phyloP scores from a whole-genome alignment of 2,329 filamentous ascomycete species.

The Aspergillus neoniger region DNA sequence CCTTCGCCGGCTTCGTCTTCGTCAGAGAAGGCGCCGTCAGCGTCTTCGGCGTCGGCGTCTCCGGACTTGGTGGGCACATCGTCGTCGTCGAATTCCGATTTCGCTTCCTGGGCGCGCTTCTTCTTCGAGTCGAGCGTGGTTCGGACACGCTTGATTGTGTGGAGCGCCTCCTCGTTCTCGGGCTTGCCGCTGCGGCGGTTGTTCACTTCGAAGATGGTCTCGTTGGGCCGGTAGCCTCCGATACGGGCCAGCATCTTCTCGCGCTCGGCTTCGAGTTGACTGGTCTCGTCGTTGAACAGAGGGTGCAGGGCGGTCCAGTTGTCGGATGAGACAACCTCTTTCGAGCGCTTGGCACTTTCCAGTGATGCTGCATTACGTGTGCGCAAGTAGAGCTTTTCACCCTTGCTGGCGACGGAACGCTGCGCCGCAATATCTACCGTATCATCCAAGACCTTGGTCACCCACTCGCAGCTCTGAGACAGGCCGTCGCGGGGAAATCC shows the following conservation, averaged over 20 bases:
- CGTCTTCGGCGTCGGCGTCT: constrained; percentile 36
- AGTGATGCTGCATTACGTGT: constrained; percentile 87
- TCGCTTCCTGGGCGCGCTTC: constrained; percentile 35
- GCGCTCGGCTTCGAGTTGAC: constrained; percentile 68
- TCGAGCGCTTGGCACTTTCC: constrained; percentile 85
- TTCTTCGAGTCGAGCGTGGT: constrained; percentile 47
- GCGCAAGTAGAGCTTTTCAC: constrained; percentile 87
- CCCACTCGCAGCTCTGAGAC: constrained; percentile 77
- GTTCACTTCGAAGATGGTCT: constrained; percentile 96
- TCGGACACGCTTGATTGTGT: constrained; percentile 50
- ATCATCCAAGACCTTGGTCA: constrained; percentile 74
- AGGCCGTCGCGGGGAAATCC: constrained; percentile 71
- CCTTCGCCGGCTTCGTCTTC: constrained; percentile 44
- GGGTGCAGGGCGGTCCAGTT: constrained; percentile 75
- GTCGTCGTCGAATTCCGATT: constrained; percentile 25
- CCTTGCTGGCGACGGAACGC: constrained; percentile 75
- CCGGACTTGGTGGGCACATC: background rate
- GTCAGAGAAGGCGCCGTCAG: constrained; percentile 39
- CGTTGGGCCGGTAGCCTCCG: constrained; percentile 81
- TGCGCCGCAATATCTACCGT: constrained; percentile 72
- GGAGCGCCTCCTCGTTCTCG: constrained; percentile 67
- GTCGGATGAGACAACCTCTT: constrained; percentile 70
- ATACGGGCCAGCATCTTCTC: constrained; percentile 87
- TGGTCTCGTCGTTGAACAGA: constrained; percentile 70
- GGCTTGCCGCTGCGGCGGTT: constrained; percentile 71